Conservation (phyloP, 176 grass and related monocot species). For the Oryza nivara region DNA sequence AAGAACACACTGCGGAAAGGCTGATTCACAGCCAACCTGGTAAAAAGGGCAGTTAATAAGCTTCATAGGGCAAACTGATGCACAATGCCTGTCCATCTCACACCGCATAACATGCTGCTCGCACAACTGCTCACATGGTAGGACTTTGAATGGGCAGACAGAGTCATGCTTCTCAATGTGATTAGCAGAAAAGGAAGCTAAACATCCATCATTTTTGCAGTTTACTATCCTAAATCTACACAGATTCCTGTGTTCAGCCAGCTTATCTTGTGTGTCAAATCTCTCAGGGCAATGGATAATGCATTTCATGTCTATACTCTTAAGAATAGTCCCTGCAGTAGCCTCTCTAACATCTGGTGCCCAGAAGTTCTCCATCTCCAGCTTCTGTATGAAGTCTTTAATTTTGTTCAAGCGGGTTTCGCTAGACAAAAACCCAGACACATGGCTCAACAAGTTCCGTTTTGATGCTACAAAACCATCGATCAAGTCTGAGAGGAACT, state of each 20-base stretch:
- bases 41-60: conserved; percentile 83
- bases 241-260: conserved; percentile 46
- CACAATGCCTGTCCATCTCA: conserved; percentile 79
- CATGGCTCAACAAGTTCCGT: conserved; percentile 73
- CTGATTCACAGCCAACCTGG: conserved; percentile 71
- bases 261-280: conserved; percentile 45
- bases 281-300: conserved; percentile 57
- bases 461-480: conserved; percentile 67
- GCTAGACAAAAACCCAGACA: conserved; percentile 79
- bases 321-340: conserved; percentile 49
- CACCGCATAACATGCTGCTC: conserved; percentile 56
- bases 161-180: conserved; percentile 66
- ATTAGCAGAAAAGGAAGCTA: conserved; percentile 58
- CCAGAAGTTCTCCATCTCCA: conserved; percentile 60
- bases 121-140: conserved; percentile 73
- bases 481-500: conserved; percentile 66
- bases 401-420: conserved; percentile 80
- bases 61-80: conserved; percentile 71
- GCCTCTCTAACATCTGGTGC: conserved; percentile 34
- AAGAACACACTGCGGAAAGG: conserved; percentile 71
- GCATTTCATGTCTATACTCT: conserved; percentile 56
- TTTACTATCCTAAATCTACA: conserved; percentile 58
- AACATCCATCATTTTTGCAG: conserved; percentile 62
- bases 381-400: conserved; percentile 64
- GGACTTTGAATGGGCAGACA: conserved; percentile 67